A percentile compares a stretch with the other conserved stretches of the same genome.
These are phyloP conservation scores for Laetiporus sulphureus DNA, from an alignment of 1,284 basidiomycete genomes.

Conservation along the genomic window DNA sequence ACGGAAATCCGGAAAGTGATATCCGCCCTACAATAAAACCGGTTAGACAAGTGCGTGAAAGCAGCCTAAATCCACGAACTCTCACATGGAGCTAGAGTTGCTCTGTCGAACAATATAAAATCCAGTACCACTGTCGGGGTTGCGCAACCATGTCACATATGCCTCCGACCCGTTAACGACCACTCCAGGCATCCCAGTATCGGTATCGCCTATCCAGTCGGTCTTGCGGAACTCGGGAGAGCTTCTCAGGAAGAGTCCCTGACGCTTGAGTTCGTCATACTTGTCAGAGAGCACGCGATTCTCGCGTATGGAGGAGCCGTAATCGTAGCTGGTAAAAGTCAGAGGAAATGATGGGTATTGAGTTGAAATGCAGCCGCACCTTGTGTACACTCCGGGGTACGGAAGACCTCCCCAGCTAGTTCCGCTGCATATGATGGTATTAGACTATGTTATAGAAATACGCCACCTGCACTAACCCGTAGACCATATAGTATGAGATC, in stretches of 20 bases:
- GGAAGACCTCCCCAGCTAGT: conserved; percentile 76
- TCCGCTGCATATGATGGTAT: conserved; percentile 37
- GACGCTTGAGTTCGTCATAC: conserved; percentile 67
- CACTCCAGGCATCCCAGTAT: conserved; percentile 36
- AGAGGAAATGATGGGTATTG: background rate
- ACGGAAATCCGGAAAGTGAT: conserved; percentile 52
- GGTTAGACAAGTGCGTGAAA: background rate
- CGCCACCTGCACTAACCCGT: conserved; percentile 39
- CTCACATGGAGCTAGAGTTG: conserved; percentile 61
- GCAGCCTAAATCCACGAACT: conserved; percentile 2
- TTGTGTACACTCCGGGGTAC: conserved; percentile 56
- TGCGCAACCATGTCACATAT: conserved; percentile 59
- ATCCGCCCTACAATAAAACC: conserved; percentile 30
- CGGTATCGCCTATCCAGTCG: conserved; percentile 60
- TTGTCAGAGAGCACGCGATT: conserved; percentile 63
- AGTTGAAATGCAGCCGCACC: conserved; percentile 19
- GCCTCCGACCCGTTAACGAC: conserved; percentile 41
- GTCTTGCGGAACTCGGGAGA: conserved; percentile 74
- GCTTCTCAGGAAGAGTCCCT: conserved; percentile 69
- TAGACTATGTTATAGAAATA: background rate
- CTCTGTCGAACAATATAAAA: conserved; percentile 70
- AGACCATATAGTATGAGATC: conserved; percentile 76
- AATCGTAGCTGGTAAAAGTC: conserved; percentile 46
- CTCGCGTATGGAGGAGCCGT: conserved; percentile 62
- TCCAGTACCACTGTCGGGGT: conserved; percentile 54